Evolutionary conservation across 148 eudicot genomes (phyloP).

Genomic region (Fallopia convolvulus): DNA sequence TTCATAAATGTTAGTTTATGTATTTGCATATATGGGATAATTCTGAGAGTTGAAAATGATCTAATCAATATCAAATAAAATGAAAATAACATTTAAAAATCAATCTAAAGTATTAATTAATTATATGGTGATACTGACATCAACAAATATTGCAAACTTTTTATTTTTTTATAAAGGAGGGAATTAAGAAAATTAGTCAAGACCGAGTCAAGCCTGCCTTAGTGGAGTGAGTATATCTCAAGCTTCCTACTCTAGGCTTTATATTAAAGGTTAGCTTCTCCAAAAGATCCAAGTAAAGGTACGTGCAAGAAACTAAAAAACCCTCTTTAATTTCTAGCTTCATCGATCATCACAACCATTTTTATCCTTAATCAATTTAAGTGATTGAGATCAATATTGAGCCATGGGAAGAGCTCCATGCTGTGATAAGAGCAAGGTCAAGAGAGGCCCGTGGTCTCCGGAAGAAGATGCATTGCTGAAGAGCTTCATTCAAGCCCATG

Average conservation of each 20-base stretch:
- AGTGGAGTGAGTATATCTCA: conserved; percentile 5
- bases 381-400: background rate
- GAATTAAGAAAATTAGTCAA: conserved; percentile 1
- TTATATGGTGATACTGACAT: too few species aligned
- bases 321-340: background rate
- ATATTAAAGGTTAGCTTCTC: background rate
- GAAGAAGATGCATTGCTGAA: conserved; percentile 30
- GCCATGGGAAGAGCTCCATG: conserved; percentile 40
- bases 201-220: conserved; percentile 6
- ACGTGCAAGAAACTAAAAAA: background rate
- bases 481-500: conserved; percentile 16
- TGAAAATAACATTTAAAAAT: too few species aligned
- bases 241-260: conserved; percentile 3
- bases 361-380: background rate
- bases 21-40: background rate
- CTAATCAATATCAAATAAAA: too few species aligned
- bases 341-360: background rate
- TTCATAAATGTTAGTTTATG: background rate
- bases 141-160: background rate
- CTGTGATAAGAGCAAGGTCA: conserved; percentile 32
- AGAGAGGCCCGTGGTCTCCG: conserved; percentile 33
- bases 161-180: background rate
- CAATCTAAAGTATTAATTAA: too few species aligned
- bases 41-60: background rate
- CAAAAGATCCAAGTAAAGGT: background rate